Evolutionary conservation across 2,329 filamentous ascomycete species (phyloP), one percentile per base, ranked within the genome.

Genomic region (Talaromyces islandicus): DNA sequence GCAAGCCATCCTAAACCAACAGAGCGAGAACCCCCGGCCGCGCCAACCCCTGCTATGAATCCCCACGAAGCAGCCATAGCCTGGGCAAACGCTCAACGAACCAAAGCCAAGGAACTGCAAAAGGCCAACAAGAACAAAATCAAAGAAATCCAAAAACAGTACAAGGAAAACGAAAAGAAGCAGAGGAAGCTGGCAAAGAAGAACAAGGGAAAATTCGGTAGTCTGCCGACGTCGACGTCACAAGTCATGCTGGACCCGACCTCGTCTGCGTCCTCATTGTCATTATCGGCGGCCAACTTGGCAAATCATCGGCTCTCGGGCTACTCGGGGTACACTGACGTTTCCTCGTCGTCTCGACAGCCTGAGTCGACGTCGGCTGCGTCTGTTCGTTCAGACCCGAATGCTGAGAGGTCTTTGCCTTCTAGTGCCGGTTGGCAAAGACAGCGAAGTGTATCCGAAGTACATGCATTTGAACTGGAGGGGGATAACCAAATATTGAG

Each of bases 1-100:
- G 21, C 53, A 12, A 38, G 19, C 24, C 27, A 30, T 14, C 24
- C 38, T 27, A 32, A 32, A 17, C 21, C 24, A 56, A 27, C 54
- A 55, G n/a, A 25, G 25, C 19, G n/a, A 54, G 35, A 21, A 12
- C 10, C 54, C n/a, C n/a, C n/a, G 12, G 41, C 41, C 21, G 41
- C 58, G 2, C 14, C 35, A 55, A 35, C 35, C 10, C 29, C 48
- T 29, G n/a, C 58, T 19, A 24, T 57, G 46, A 38, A 62, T 21
- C 57, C 60, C 12, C 60, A 60, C 24, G 60, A 57, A 12, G 60
- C 58, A 51, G 60, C 60, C 52, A 62, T 60, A 27, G 60, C 60
- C 21, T 62, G 60, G 60, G 56, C 60, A 12, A 57, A 62, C 29
- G 58, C 60, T 0, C 60, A 62, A 52, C 57, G 58, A 27, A 17